Conservation (phyloP, 768 basidiomycete genomes). For the Paxillus involutus region DNA sequence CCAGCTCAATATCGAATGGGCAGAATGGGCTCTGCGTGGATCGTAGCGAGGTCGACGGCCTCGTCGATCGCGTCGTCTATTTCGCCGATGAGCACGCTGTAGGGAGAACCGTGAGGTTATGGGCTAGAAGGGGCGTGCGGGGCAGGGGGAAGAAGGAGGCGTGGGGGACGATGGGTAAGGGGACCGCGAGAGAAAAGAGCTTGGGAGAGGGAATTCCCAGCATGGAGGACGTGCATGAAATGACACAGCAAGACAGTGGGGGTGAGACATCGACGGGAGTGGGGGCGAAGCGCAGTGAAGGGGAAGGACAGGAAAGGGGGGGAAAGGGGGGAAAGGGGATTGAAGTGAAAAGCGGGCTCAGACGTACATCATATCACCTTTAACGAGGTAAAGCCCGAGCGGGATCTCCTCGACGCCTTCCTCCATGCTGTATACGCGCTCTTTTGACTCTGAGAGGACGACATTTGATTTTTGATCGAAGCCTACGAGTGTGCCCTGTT, state of each 20-base stretch:
- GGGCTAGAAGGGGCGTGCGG: background rate
- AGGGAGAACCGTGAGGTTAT: background rate
- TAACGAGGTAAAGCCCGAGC: slow-evolving; percentile 93
- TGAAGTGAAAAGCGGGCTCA: background rate
- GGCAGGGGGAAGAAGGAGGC: background rate
- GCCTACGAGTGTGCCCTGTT: slow-evolving; percentile 85
- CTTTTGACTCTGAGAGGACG: slow-evolving; percentile 90
- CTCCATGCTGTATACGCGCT: slow-evolving; percentile 89
- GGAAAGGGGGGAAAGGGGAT: background rate
- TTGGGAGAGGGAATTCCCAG: background rate
- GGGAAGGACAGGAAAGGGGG: background rate
- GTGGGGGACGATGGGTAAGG: too few species aligned
- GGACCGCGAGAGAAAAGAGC: too few species aligned
- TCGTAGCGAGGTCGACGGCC: slow-evolving; percentile 67
- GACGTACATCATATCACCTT: slow-evolving; percentile 97
- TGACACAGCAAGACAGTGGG: background rate
- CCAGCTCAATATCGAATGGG: slow-evolving; percentile 67
- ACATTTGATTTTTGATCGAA: slow-evolving; percentile 96
- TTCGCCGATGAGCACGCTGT: slow-evolving; percentile 78
- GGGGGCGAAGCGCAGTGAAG: too few species aligned
- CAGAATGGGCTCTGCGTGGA: slow-evolving; percentile 87
- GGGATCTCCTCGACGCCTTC: slow-evolving; percentile 94
- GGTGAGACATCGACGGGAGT: background rate
- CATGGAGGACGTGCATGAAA: background rate
- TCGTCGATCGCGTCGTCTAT: slow-evolving; percentile 82